A percentile compares a stretch with the other conserved stretches of the same genome.
These are phyloP conservation scores for Orbilia javanica DNA, from an alignment of 2,329 filamentous ascomycete genomes.

Conservation along the genomic window DNA sequence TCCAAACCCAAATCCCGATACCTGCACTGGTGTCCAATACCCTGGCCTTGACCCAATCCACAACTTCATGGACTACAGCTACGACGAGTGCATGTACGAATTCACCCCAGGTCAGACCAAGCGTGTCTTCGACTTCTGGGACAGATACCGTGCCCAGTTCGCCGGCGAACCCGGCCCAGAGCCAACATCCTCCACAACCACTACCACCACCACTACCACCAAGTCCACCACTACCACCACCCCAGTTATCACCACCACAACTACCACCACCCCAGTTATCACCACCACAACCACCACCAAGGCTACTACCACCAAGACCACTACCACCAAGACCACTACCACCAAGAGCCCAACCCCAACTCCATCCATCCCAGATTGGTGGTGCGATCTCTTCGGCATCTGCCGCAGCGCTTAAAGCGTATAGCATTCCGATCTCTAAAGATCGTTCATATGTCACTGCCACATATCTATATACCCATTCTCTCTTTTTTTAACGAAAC, in stretches of 20 bases:
- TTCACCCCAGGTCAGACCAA: conserved; percentile 67
- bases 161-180: conserved; percentile 34
- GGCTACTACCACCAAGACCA: conserved; percentile 25
- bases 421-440: not conserved
- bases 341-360: conserved; percentile 22
- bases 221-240: conserved; percentile 34
- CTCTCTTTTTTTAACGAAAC: conserved; percentile 2
- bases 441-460: not conserved
- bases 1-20: conserved; percentile 64
- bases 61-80: conserved; percentile 65
- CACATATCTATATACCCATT: conserved; percentile 21
- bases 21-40: conserved; percentile 61
- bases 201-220: conserved; percentile 24
- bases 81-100: conserved; percentile 67
- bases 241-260: not conserved
- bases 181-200: conserved; percentile 16
- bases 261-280: conserved; percentile 15
- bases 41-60: conserved; percentile 63
- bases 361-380: conserved; percentile 36
- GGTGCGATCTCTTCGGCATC: conserved; percentile 30
- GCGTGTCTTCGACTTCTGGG: conserved; percentile 66
- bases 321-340: conserved; percentile 29
- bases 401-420: conserved; percentile 16
- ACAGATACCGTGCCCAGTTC: conserved; percentile 63
- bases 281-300: conserved; percentile 16